Percentiles rank a stretch among this genome's conserved stretches.
Conservation (phyloP, 2,329 filamentous ascomycete species). For the Proliferodiscus dingleyae region DNA sequence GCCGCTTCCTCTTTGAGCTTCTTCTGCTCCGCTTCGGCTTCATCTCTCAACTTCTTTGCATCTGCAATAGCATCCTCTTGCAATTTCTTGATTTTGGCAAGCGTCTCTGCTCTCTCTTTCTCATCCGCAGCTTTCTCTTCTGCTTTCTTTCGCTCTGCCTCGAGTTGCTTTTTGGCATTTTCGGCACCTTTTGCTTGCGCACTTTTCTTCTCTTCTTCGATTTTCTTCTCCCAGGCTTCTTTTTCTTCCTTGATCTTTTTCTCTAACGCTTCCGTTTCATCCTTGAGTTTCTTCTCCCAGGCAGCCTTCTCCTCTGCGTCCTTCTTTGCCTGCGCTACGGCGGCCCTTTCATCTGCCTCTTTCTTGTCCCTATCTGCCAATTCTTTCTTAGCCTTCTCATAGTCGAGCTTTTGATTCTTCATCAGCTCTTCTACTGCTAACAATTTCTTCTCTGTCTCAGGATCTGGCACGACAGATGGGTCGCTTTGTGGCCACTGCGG, state of each 20-base stretch:
- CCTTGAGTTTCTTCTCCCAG: slow-evolving; percentile 7
- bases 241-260: slow-evolving; percentile 2
- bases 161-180: slow-evolving; percentile 10
- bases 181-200: slow-evolving; percentile 12
- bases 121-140: slow-evolving; percentile 8
- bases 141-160: slow-evolving; percentile 10
- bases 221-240: slow-evolving; percentile 10
- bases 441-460: slow-evolving; percentile 50
- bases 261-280: slow-evolving; percentile 8
- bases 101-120: slow-evolving; percentile 3
- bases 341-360: slow-evolving; percentile 37
- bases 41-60: slow-evolving; percentile 9
- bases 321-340: slow-evolving; percentile 43
- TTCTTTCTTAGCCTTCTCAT: slow-evolving; percentile 34
- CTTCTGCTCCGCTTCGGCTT: slow-evolving; percentile 7
- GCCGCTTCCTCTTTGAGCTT: slow-evolving; percentile 8
- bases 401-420: slow-evolving; percentile 38
- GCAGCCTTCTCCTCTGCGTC: slow-evolving; percentile 7
- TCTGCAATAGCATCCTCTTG: slow-evolving; percentile 7
- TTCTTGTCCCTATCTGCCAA: slow-evolving; percentile 39
- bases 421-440: slow-evolving; percentile 56
- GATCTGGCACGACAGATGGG: slow-evolving; percentile 17
- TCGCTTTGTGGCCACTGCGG: slow-evolving; percentile 25
- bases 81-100: slow-evolving; percentile 5
- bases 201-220: slow-evolving; percentile 11